Conservation (phyloP, 495 filamentous ascomycete genomes). For the Daldinia vernicosa region DNA sequence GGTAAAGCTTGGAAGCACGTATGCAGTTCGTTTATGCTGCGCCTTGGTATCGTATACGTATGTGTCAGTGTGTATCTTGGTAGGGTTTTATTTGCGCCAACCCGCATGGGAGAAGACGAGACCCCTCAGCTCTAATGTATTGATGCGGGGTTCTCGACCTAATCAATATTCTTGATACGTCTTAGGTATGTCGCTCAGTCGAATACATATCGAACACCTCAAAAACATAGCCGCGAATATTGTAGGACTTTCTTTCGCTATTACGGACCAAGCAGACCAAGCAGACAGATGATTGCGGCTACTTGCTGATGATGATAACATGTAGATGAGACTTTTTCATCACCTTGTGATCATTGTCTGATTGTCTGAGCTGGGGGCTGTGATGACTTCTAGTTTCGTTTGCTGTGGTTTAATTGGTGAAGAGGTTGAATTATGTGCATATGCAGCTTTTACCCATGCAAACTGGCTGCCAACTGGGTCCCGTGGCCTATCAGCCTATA, state of each 20-base stretch:
- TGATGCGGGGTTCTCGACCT: constrained; percentile 37
- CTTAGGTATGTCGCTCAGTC: not conserved
- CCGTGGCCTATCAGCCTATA: constrained; percentile 25
- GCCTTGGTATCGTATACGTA: constrained; percentile 18
- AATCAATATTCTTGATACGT: constrained; percentile 8
- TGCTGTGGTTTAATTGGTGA: constrained; percentile 31
- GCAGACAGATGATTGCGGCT: constrained; percentile 35
- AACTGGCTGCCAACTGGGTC: constrained; percentile 23
- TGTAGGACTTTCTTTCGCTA: not conserved
- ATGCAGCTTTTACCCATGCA: constrained; percentile 29
- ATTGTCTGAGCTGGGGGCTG: constrained; percentile 33
- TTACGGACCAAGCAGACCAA: constrained; percentile 6
- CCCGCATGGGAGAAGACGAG: constrained; percentile 7
- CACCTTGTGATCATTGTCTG: constrained; percentile 38
- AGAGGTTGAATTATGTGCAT: constrained; percentile 26
- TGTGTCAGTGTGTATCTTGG: not conserved
- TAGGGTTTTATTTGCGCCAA: constrained; percentile 14
- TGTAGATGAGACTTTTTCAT: constrained; percentile 35
- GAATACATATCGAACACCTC: not conserved
- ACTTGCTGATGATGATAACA: constrained; percentile 27
- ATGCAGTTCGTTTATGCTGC: constrained; percentile 18
- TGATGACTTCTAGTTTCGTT: constrained; percentile 31
- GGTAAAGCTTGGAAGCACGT: not conserved
- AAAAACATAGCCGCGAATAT: not conserved
- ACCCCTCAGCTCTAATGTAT: constrained; percentile 28